Base-by-base conservation (phyloP, 352 stramenopile species). In the Phytophthora aleatoria region DNA sequence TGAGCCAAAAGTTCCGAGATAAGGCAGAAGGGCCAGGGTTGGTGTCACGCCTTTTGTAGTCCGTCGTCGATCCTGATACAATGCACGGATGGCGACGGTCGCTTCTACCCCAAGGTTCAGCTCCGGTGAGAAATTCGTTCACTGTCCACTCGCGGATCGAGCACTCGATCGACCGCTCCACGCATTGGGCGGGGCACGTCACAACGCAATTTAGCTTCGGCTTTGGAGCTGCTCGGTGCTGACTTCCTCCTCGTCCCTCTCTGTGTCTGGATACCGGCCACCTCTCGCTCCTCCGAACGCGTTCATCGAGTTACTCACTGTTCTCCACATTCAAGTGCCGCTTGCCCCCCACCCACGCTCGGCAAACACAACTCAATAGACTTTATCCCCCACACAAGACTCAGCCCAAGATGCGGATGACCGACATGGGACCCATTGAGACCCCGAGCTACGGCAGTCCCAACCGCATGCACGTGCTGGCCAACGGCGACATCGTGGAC, bases 401-500 rank as follows among this genome's bases (percentile, higher is more conserved):
- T 31, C 42, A 52, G 43, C 36, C 27, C 26, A 62, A 16, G 13
- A 76, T 72, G 43, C 57, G n/a, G 28, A 76, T 77, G 65, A 71
- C 59, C 39, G 61, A 74, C 43, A 76, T 74, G 50, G 67, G 38
- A 27, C 66, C 71, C 36, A 61, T 74, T 26, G 56, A 80, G 13
- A 73, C 61, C 3, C 51, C 69, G 9, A 80, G 67, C 50, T 82
- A 84, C 63, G 71, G 64, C 66, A 87, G 65, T 38, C 74, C 75
- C 28, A 77, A 73, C 28, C 76, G 77, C 12, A 87, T 95, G 69
- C 83, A 94, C 60, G 79, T 95, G 58, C 79, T 95, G 5, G 85
- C 87, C 10, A 95, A 95, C 64, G 87, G 87, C 16, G 87, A 95
- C 55, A 95, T 95, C 47, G 69, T 95, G 13, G 87, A 95, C 71